A percentile compares a stretch with the other conserved stretches of the same genome.
Conservation (phyloP, 805 yeast species). For the Yamadazyma philogaea region DNA sequence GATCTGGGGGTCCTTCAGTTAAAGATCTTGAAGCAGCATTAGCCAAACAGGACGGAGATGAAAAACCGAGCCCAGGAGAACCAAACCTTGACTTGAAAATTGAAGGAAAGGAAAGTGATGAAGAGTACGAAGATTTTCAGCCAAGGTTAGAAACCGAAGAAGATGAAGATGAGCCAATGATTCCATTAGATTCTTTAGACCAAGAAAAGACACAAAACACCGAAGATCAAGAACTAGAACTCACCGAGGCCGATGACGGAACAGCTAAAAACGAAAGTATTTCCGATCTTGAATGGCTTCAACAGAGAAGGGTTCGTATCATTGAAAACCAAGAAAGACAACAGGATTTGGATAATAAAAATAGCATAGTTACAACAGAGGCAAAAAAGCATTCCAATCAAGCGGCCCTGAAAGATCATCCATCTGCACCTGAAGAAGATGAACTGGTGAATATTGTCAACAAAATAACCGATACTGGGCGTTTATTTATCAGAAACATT, state of each 20-base stretch:
- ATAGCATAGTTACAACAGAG: background rate
- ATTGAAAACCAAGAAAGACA: slow-evolving; percentile 29
- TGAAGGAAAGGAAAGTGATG: slow-evolving; percentile 47
- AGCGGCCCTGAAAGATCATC: background rate
- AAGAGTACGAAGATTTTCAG: slow-evolving; percentile 49
- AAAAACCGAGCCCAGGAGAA: slow-evolving; percentile 2
- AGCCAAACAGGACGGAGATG: slow-evolving; percentile 18
- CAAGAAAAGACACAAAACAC: slow-evolving; percentile 25
- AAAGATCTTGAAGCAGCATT: slow-evolving; percentile 45
- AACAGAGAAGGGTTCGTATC: slow-evolving; percentile 69
- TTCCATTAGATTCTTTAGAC: slow-evolving; percentile 35
- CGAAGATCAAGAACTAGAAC: slow-evolving; percentile 13
- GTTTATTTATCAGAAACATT: slow-evolving; percentile 86
- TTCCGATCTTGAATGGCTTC: slow-evolving; percentile 86
- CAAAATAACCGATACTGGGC: slow-evolving; percentile 64
- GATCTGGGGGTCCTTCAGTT: slow-evolving; percentile 44
- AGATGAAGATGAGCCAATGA: slow-evolving; percentile 22
- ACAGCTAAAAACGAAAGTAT: slow-evolving; percentile 63
- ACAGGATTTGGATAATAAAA: slow-evolving; percentile 8
- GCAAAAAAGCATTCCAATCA: background rate
- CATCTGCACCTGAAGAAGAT: slow-evolving; percentile 16
- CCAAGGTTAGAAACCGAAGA: slow-evolving; percentile 47
- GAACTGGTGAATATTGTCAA: slow-evolving; percentile 48
- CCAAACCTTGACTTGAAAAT: slow-evolving; percentile 15
- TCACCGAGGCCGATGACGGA: slow-evolving; percentile 16